These are phyloP conservation scores for Marasmius sp. DNA, from an alignment of 1,284 basidiomycete species.

Conservation along the genomic window DNA sequence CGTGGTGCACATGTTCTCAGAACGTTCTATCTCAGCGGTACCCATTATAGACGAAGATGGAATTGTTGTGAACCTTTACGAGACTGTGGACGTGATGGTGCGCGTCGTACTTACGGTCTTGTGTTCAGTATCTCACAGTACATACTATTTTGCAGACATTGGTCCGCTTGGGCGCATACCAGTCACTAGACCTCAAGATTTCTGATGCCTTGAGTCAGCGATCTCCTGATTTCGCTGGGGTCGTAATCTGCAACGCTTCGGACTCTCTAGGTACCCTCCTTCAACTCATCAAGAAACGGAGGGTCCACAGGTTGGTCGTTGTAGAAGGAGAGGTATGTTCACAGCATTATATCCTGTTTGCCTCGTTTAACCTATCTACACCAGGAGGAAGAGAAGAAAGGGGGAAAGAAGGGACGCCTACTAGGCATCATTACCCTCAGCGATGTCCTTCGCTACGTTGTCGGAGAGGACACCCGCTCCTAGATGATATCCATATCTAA, in stretches of 20 bases:
- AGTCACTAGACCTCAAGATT: slow-evolving; percentile 94
- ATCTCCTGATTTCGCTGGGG: slow-evolving; percentile 91
- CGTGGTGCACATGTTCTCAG: slow-evolving; percentile 98
- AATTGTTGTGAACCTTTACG: slow-evolving; percentile 95
- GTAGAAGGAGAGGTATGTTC: slow-evolving; percentile 77
- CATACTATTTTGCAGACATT: slow-evolving; percentile 64
- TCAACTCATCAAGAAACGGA: slow-evolving; percentile 88
- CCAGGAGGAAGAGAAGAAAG: slow-evolving; percentile 74
- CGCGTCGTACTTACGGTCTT: slow-evolving; percentile 32
- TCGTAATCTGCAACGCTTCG: slow-evolving; percentile 92
- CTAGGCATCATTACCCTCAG: slow-evolving; percentile 90
- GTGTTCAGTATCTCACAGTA: slow-evolving; percentile 14
- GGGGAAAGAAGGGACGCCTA: slow-evolving; percentile 80
- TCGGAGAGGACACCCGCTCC: slow-evolving; percentile 48
- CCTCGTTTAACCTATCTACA: slow-evolving; percentile 13
- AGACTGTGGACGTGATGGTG: slow-evolving; percentile 98
- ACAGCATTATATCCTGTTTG: background rate
- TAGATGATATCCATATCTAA: background rate
- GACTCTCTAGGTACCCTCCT: slow-evolving; percentile 94
- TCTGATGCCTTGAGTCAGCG: slow-evolving; percentile 90
- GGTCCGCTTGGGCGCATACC: slow-evolving; percentile 93
- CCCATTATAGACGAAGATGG: slow-evolving; percentile 95
- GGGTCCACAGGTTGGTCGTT: slow-evolving; percentile 93
- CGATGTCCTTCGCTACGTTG: slow-evolving; percentile 87
- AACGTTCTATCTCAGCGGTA: slow-evolving; percentile 93